These are phyloP conservation scores for Dillenia suffruticosa DNA, from an alignment of 164 flowering plant genomes.

Conservation along the genomic window DNA sequence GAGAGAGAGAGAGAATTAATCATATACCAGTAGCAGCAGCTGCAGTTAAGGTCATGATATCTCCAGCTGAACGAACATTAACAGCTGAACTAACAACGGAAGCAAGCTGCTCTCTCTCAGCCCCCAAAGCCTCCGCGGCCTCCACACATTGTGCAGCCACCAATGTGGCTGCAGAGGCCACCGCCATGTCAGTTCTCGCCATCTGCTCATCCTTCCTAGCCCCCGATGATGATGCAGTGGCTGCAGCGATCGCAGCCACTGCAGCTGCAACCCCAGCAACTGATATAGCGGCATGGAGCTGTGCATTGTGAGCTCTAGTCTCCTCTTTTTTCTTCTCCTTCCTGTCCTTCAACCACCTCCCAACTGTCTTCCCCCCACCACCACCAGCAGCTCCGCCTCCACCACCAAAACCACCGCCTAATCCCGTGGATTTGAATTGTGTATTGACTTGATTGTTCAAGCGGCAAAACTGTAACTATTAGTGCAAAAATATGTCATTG, in stretches of 20 bases:
- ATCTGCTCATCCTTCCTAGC: conserved; percentile 71
- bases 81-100: conserved; percentile 88
- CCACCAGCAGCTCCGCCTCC: conserved; percentile 18
- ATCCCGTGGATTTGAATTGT: conserved; percentile 25
- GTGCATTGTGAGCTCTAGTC: conserved; percentile 81
- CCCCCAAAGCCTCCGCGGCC: conserved; percentile 95
- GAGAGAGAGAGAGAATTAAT: neutral
- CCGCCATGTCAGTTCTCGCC: conserved; percentile 89
- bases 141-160: conserved; percentile 98
- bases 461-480: conserved; percentile 41
- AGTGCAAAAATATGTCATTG: no score
- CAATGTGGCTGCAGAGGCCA: conserved; percentile 90
- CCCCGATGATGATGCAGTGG: conserved; percentile 72
- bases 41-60: conserved; percentile 90
- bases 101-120: conserved; percentile 84
- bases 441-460: conserved; percentile 32
- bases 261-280: conserved; percentile 97
- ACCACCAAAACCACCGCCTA: conserved; percentile 6
- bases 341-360: conserved; percentile 95
- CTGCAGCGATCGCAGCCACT: conserved; percentile 90
- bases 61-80: conserved; percentile 84
- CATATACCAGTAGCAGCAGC: conserved; percentile 91
- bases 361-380: conserved; percentile 55
- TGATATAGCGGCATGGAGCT: conserved; percentile 88
- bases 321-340: conserved; percentile 95